Conservation (phyloP, 2,329 filamentous ascomycete species). For the Curvularia verruculosa region DNA sequence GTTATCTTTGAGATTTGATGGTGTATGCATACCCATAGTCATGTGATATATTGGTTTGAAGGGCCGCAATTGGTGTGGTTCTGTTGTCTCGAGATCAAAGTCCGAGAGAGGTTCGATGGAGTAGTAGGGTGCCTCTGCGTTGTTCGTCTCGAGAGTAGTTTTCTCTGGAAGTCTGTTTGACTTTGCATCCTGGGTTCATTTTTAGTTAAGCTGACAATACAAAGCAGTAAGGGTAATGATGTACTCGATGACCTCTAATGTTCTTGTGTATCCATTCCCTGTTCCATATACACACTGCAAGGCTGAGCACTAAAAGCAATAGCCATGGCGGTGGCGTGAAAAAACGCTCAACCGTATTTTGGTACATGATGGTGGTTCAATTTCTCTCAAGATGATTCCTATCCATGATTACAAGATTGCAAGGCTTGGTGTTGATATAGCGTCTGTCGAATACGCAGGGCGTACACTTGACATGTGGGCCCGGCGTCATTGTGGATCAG, state of each 20-base stretch:
- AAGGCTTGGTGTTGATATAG: background rate
- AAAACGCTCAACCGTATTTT: background rate
- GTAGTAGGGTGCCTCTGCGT: conserved; percentile 44
- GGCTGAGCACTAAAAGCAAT: background rate
- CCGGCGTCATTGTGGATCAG: background rate
- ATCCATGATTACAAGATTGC: background rate
- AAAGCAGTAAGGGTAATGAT: background rate
- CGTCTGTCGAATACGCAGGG: background rate
- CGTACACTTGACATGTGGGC: background rate
- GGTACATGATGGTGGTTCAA: background rate
- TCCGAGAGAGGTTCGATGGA: conserved; percentile 54
- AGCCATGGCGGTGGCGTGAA: background rate
- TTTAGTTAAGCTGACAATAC: background rate
- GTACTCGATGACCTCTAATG: background rate
- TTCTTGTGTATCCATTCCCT: background rate
- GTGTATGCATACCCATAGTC: conserved; percentile 62
- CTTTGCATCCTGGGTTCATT: background rate
- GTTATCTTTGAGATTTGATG: background rate
- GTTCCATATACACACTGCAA: background rate
- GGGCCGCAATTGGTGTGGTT: conserved; percentile 61
- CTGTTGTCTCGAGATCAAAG: conserved; percentile 59
- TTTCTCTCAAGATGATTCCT: background rate
- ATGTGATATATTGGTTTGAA: conserved; percentile 68
- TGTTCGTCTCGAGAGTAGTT: background rate
- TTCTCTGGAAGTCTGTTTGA: background rate